phyloP scores from a whole-genome alignment of 164 flowering plant genomes.

The Pachysandra terminalis region DNA sequence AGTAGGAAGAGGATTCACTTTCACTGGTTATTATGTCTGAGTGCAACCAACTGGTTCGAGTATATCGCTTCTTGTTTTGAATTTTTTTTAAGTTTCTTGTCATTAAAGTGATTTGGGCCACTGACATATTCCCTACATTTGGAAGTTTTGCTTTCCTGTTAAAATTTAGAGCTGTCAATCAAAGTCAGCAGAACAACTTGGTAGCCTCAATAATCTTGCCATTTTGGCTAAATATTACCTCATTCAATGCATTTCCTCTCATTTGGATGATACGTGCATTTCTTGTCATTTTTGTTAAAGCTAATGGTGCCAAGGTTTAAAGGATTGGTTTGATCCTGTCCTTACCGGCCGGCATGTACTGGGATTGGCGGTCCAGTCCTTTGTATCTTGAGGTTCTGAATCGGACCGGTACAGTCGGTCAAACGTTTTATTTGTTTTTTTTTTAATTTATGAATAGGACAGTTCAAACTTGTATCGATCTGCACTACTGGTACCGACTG shows the following conservation, averaged over 20 bases:
- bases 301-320: too few species aligned
- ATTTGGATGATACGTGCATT: neutral
- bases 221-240: neutral
- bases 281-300: neutral
- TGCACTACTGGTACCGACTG: too few species aligned
- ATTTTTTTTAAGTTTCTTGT: conserved; percentile 4
- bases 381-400: too few species aligned
- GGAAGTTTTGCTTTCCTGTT: conserved; percentile 22
- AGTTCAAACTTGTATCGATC: too few species aligned
- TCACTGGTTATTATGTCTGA: conserved; percentile 50
- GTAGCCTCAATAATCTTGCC: conserved; percentile 27
- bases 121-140: conserved; percentile 9
- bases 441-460: too few species aligned
- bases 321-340: too few species aligned
- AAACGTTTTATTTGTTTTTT: too few species aligned
- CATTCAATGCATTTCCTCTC: neutral
- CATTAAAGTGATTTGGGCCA: conserved; percentile 14
- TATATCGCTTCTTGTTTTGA: conserved; percentile 5
- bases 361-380: too few species aligned
- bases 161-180: conserved; percentile 23
- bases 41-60: neutral
- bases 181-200: conserved; percentile 25
- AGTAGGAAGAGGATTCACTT: conserved; percentile 52
- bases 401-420: too few species aligned
- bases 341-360: too few species aligned